Evolutionary conservation across 768 basidiomycete species (phyloP).

Genomic region (Pleurotus platypus): DNA sequence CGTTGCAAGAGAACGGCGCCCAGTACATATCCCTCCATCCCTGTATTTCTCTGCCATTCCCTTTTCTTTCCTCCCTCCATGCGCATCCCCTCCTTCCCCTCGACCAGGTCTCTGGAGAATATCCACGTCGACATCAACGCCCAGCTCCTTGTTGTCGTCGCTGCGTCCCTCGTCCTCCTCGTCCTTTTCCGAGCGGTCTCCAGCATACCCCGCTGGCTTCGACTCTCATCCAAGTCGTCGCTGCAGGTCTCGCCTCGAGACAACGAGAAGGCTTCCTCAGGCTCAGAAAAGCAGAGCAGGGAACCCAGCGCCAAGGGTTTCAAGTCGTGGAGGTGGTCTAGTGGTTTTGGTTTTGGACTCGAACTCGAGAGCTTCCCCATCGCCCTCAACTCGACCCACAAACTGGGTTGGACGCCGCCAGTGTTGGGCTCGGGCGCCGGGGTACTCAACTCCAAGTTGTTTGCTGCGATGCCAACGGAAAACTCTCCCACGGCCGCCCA

Average conservation of each 20-base stretch:
- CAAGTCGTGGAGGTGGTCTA: constrained; percentile 19
- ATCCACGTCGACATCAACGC: constrained; percentile 1
- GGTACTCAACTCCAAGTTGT: constrained; percentile 1
- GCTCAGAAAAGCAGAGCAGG: constrained; percentile 1
- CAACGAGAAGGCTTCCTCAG: constrained; percentile 13
- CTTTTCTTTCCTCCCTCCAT: background rate
- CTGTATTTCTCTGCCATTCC: background rate
- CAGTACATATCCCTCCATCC: background rate
- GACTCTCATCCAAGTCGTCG: constrained; percentile 8
- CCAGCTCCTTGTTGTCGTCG: constrained; percentile 17
- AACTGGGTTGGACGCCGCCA: constrained; percentile 13
- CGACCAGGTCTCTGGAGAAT: constrained; percentile 7
- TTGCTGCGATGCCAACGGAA: background rate
- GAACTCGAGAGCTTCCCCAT: constrained; percentile 23
- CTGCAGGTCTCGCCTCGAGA: constrained; percentile 10
- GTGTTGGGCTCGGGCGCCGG: constrained; percentile 16
- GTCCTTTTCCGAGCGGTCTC: constrained; percentile 14
- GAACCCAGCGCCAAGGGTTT: background rate
- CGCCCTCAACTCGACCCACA: constrained; percentile 15
- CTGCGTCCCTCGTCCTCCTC: constrained; percentile 22
- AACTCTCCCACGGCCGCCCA: background rate
- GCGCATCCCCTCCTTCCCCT: constrained; percentile 8
- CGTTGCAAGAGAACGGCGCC: background rate
- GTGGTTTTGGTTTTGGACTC: constrained; percentile 12
- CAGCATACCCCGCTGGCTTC: constrained; percentile 10